Evolutionary conservation across 495 filamentous ascomycete species (phyloP), one percentile per base, ranked within the genome.

Genomic region (Trichoderma orchidacearum): DNA sequence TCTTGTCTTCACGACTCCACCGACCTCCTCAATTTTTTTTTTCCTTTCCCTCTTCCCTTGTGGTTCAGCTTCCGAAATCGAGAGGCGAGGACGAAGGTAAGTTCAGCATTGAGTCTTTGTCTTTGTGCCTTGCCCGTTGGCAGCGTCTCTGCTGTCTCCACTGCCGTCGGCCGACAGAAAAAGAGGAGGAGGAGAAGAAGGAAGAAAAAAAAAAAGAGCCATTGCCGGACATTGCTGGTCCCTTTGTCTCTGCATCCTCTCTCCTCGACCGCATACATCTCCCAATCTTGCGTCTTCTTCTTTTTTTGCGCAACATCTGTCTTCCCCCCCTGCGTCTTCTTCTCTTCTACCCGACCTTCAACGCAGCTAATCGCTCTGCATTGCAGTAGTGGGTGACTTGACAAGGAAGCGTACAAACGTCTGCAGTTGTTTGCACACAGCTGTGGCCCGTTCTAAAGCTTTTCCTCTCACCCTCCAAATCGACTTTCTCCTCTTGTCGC

Each of bases 1-100:
- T 56, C 29, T 56, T 18, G 35, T 50, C 55, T 18, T 56, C 56
- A 52, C 45, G 45, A 52, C 62, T 64, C 61, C 61, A 65, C 66
- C 62, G 61, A 60, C 61, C 64, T 65, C 62, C 63, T 66, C 62
- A 64, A 60, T 67, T 61, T 62, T 59, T 63, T 63, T 67, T 73
- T 66, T 62, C 65, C 67, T 61, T 61, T 67, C 68, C 62, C 57
- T 64, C 67, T 65, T 62, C 63, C 64, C 61, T 64, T 64, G 65
- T 65, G 63, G 51, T 48, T 48, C 41, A 48, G 41, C 41, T 48
- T 48, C 41, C 41, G 41, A 48, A 23, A 48, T 23, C 21, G 9
- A 31, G 31, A 54, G 53, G 53, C 53, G 27, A 54, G 53, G 30
- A 31, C 66, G 13, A 48, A 48, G 41, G 41, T 48, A 27, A 48